These are phyloP conservation scores for Trametes gibbosa DNA, from an alignment of 768 basidiomycete genomes.

Conservation along the genomic window DNA sequence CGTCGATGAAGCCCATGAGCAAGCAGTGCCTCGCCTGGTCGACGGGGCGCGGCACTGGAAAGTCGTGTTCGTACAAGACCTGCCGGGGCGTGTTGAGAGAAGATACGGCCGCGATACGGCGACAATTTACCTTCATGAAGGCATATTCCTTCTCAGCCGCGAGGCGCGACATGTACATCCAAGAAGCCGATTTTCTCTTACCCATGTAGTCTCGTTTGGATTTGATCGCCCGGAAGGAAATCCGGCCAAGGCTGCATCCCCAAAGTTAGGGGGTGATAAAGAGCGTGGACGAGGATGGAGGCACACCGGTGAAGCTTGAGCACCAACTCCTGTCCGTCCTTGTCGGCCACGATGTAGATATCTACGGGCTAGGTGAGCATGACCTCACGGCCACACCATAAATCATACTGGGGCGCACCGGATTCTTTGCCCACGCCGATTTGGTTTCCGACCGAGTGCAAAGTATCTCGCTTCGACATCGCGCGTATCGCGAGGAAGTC, in stretches of 20 bases:
- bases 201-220: slow-evolving; percentile 95
- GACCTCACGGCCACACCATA: not conserved
- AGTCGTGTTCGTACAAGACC: slow-evolving; percentile 89
- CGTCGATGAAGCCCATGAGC: slow-evolving; percentile 94
- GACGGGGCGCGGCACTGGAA: slow-evolving; percentile 90
- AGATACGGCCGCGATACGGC: not conserved
- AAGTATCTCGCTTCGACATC: slow-evolving; percentile 82
- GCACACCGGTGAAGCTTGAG: slow-evolving; percentile 89
- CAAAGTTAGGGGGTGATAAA: not conserved
- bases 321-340: slow-evolving; percentile 82
- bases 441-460: slow-evolving; percentile 93
- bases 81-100: slow-evolving; percentile 30
- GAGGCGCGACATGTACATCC: slow-evolving; percentile 99
- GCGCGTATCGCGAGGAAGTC: slow-evolving; percentile 95
- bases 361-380: slow-evolving; percentile 43
- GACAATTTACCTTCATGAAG: slow-evolving; percentile 84
- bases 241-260: slow-evolving; percentile 77
- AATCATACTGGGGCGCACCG: slow-evolving; percentile 46
- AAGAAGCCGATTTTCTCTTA: slow-evolving; percentile 92
- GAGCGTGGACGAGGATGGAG: not conserved
- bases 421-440: slow-evolving; percentile 99
- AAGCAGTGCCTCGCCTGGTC: slow-evolving; percentile 95
- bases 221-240: slow-evolving; percentile 97
- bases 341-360: slow-evolving; percentile 87
- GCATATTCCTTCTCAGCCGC: slow-evolving; percentile 98